These are phyloP conservation scores for Aspergillus puulaauensis DNA, from an alignment of 2,329 filamentous ascomycete genomes.

Conservation along the genomic window DNA sequence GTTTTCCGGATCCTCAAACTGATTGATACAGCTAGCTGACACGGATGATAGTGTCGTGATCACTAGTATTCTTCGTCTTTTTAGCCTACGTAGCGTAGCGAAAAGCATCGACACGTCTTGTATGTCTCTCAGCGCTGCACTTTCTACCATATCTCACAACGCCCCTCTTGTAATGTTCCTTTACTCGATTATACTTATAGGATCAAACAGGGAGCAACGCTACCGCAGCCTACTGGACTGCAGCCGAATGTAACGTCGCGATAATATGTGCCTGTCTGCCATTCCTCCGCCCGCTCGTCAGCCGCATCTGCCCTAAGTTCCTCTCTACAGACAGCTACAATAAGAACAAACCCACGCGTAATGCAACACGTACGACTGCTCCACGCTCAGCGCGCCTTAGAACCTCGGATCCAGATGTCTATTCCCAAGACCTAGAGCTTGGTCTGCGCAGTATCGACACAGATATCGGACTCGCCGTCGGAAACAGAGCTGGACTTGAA, in stretches of 20 bases:
- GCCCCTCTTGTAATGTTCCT: too few species aligned
- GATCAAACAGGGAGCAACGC: constrained; percentile 25
- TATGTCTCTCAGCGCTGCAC: constrained; percentile 8
- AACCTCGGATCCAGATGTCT: constrained; percentile 3
- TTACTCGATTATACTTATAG: too few species aligned
- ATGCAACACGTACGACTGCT: constrained; percentile 17
- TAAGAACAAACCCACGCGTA: constrained; percentile 16
- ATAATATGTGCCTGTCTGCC: constrained; percentile 45
- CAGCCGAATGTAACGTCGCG: constrained; percentile 43
- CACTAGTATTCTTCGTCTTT: constrained; percentile 33
- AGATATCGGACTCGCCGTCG: not conserved
- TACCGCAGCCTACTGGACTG: constrained; percentile 45
- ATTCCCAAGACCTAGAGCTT: constrained; percentile 26
- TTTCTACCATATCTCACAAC: too few species aligned
- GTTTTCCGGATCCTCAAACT: constrained; percentile 1
- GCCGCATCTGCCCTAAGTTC: constrained; percentile 39
- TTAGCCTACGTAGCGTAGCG: constrained; percentile 25
- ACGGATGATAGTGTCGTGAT: constrained; percentile 25
- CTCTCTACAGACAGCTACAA: constrained; percentile 29
- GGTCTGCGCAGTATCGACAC: constrained; percentile 31
- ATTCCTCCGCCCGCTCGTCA: constrained; percentile 39
- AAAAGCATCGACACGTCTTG: constrained; percentile 29
- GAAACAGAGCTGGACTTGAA: constrained; percentile 6
- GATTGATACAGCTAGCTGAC: not conserved
- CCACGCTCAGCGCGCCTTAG: constrained; percentile 12